A percentile compares a stretch with the other conserved stretches of the same genome.
Evolutionary conservation across 2,329 filamentous ascomycete species (phyloP).

Genomic region (Claviceps quebecensis): DNA sequence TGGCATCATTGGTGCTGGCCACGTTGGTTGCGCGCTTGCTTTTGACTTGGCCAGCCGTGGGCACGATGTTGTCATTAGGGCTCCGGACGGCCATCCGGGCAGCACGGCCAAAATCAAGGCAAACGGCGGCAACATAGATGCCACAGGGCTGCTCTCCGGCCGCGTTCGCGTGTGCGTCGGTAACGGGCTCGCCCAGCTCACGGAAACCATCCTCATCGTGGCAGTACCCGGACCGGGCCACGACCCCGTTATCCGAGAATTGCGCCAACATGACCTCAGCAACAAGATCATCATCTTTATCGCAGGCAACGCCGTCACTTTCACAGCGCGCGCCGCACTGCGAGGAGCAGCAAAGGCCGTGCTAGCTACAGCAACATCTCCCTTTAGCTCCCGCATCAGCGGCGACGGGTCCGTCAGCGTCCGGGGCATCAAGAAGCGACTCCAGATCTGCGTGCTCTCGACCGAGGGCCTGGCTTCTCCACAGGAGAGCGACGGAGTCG

Average conservation of each 20-base stretch:
- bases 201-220: background rate
- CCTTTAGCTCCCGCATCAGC: conserved; percentile 7
- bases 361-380: conserved; percentile 5
- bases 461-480: background rate
- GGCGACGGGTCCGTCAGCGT: conserved; percentile 4
- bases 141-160: background rate
- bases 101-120: background rate
- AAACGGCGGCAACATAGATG: background rate
- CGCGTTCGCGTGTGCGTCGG: background rate
- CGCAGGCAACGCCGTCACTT: background rate
- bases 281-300: background rate
- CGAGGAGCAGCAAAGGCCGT: background rate
- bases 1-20: conserved; percentile 7
- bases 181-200: background rate
- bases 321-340: background rate
- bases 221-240: background rate
- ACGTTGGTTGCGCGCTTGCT: conserved; percentile 7
- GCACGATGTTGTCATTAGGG: conserved; percentile 1
- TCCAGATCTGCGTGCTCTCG: background rate
- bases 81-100: conserved; percentile 3
- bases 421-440: conserved; percentile 6
- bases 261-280: background rate
- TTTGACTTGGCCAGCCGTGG: conserved; percentile 5
- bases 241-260: background rate
- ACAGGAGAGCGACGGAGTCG: too few relatives aligned